A percentile compares a stretch with the other conserved stretches of the same genome.
These are phyloP conservation scores for Cladosporium cucumerinum DNA, from an alignment of 2,329 filamentous ascomycete species.

Conservation along the genomic window DNA sequence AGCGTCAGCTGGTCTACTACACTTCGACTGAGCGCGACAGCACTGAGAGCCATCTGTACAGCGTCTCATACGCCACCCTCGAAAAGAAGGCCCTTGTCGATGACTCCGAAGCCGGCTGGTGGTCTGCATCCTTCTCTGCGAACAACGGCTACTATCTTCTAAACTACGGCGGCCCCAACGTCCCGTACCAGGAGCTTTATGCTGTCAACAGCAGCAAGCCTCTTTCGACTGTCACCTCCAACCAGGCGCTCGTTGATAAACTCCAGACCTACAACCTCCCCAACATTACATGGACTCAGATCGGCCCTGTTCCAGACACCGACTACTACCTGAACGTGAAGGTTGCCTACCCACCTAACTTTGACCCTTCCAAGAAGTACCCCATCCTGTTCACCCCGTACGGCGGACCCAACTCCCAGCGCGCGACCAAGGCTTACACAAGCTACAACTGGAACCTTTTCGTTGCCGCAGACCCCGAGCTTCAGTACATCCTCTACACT, in stretches of 20 bases:
- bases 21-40: slow-evolving; percentile 63
- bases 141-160: slow-evolving; percentile 63
- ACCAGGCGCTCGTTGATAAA: slow-evolving; percentile 54
- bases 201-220: slow-evolving; percentile 54
- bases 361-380: slow-evolving; percentile 61
- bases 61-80: slow-evolving; percentile 56
- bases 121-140: slow-evolving; percentile 63
- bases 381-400: slow-evolving; percentile 66
- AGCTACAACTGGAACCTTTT: slow-evolving; percentile 59
- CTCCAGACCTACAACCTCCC: slow-evolving; percentile 61
- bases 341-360: slow-evolving; percentile 63
- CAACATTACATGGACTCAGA: slow-evolving; percentile 61
- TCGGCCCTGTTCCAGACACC: slow-evolving; percentile 41
- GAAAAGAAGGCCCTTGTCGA: slow-evolving; percentile 61
- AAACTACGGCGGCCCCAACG: slow-evolving; percentile 61
- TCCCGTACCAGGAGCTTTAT: slow-evolving; percentile 68
- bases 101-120: slow-evolving; percentile 56
- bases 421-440: slow-evolving; percentile 57
- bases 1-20: slow-evolving; percentile 59
- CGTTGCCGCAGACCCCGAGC: slow-evolving; percentile 63
- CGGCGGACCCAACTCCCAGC: slow-evolving; percentile 63
- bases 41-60: slow-evolving; percentile 66
- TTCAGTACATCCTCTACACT: slow-evolving; percentile 64
- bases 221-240: slow-evolving; percentile 58
- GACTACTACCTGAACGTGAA: slow-evolving; percentile 59